Percentiles rank a stretch among this genome's conserved stretches.
phyloP scores from a whole-genome alignment of 2,329 filamentous ascomycete species.

The Fusarium longipes region DNA sequence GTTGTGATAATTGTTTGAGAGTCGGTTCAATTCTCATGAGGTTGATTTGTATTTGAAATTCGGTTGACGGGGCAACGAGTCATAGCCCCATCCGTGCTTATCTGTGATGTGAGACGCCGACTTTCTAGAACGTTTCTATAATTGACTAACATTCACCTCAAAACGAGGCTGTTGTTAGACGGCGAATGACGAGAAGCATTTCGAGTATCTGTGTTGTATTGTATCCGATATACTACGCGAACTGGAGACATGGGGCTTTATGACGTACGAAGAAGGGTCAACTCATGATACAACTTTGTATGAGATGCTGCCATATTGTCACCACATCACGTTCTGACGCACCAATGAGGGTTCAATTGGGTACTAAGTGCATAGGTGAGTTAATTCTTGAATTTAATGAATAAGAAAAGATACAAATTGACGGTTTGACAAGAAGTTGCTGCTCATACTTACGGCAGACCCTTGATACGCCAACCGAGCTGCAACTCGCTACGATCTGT shows the following conservation, averaged over 20 bases:
- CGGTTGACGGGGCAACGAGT: slow-evolving; percentile 44
- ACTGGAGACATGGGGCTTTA: neutral
- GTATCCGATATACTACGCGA: too few species aligned
- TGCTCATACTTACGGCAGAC: neutral
- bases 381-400: neutral
- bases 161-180: neutral
- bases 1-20: neutral
- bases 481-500: neutral
- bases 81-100: neutral
- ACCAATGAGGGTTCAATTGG: neutral
- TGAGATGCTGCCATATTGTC: neutral
- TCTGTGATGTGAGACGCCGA: neutral
- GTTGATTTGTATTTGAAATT: slow-evolving; percentile 8
- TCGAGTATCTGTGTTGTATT: neutral
- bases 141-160: neutral
- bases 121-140: slow-evolving; percentile 11
- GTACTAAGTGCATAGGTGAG: too few species aligned
- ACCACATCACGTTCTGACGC: neutral
- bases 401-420: too few species aligned
- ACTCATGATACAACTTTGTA: neutral
- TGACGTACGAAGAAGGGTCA: neutral
- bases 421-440: neutral
- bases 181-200: too few species aligned
- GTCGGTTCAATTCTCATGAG: slow-evolving; percentile 4
- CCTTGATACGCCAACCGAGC: neutral